phyloP scores from a whole-genome alignment of 2,329 filamentous ascomycete genomes.

The Cephalotrichum gorgonifer region DNA sequence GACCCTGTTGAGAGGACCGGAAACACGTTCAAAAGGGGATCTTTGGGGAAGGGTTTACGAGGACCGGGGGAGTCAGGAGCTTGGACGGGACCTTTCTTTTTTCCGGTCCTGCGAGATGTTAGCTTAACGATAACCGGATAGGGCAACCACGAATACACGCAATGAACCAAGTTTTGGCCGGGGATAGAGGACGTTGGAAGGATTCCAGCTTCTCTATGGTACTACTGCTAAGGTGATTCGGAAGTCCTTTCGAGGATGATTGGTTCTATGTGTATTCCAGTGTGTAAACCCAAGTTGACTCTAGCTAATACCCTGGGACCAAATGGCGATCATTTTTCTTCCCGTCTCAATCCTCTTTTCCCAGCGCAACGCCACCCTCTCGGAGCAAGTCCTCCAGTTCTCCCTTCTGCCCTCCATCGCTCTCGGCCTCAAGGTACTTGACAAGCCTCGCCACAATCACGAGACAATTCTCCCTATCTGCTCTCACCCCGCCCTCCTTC shows the following conservation, averaged over 20 bases:
- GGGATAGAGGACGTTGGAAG: too few relatives aligned
- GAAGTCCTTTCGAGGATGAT: too few relatives aligned
- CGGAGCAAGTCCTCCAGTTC: constrained; percentile 38
- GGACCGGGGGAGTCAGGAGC: background rate
- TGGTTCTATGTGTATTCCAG: too few relatives aligned
- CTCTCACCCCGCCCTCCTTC: constrained; percentile 30
- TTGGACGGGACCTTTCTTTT: background rate
- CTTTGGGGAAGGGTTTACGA: background rate
- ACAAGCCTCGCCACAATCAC: constrained; percentile 47
- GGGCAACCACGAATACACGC: constrained; percentile 6
- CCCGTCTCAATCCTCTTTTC: background rate
- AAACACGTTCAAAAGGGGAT: constrained; percentile 1
- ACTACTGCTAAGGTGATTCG: too few relatives aligned
- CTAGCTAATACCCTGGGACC: too few relatives aligned
- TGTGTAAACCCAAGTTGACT: too few relatives aligned
- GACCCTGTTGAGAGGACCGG: background rate
- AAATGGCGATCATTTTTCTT: background rate
- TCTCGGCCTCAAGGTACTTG: constrained; percentile 15
- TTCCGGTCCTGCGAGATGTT: too few relatives aligned
- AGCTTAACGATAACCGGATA: constrained; percentile 2
- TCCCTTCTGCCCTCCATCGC: constrained; percentile 23
- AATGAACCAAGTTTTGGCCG: background rate
- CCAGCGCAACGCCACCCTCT: constrained; percentile 27
- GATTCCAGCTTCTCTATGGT: too few relatives aligned
- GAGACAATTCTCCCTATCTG: constrained; percentile 52